These are phyloP conservation scores for Fonsecaea pedrosoi DNA, from an alignment of 2,329 filamentous ascomycete genomes.

Conservation along the genomic window DNA sequence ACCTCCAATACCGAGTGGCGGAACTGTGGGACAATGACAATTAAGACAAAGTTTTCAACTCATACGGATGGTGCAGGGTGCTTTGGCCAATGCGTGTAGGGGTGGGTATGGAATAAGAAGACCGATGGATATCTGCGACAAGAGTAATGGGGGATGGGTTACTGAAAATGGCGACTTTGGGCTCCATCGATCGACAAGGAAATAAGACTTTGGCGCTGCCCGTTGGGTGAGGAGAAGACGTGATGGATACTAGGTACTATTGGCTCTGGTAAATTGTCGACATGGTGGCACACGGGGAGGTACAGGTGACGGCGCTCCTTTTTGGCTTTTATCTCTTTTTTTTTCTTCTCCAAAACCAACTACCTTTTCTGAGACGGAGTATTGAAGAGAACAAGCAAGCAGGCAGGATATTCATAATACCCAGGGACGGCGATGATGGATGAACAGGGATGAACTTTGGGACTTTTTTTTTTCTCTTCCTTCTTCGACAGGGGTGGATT, in stretches of 20 bases:
- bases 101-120: neutral
- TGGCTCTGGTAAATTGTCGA: neutral
- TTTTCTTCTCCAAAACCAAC: no score
- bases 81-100: neutral
- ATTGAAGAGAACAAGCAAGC: no score
- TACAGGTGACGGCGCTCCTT: no score
- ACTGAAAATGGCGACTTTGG: neutral
- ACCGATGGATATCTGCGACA: neutral
- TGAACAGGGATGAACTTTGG: no score
- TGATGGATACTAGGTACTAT: neutral
- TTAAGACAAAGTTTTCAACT: neutral
- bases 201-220: neutral
- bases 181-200: neutral
- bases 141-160: neutral
- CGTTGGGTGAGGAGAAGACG: neutral
- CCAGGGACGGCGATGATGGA: no score
- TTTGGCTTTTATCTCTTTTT: no score
- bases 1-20: slow-evolving; percentile 3
- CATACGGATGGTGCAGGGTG: neutral
- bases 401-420: no score
- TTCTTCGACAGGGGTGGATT: no score
- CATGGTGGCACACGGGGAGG: neutral
- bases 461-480: no score
- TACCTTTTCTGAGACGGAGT: no score
- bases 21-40: neutral